Conservation (phyloP, 2,329 filamentous ascomycete species). For the Purpureocillium lavendulum region DNA sequence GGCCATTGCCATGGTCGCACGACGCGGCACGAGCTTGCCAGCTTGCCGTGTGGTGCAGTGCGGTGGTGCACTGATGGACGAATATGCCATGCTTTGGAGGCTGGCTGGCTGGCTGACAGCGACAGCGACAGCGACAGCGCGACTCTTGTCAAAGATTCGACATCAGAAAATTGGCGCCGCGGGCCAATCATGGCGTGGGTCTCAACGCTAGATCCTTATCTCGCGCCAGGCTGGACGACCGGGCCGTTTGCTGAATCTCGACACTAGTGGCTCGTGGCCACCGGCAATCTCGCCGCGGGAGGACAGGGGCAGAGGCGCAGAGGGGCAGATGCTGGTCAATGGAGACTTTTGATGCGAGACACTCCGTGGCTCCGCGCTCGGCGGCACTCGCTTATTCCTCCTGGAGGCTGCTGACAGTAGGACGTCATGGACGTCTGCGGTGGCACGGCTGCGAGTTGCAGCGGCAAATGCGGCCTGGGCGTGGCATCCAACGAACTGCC, state of each 20-base stretch:
- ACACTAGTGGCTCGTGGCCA: constrained; percentile 7
- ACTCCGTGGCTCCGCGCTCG: background rate
- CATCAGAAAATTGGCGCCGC: constrained; percentile 29
- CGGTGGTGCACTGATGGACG: no score
- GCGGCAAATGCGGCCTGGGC: no score
- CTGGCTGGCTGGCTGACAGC: no score
- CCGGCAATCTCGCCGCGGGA: background rate
- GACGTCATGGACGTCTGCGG: no score
- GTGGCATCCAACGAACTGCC: no score
- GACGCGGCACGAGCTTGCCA: background rate
- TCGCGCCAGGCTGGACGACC: constrained; percentile 26
- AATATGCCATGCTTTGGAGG: no score
- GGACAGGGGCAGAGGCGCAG: no score
- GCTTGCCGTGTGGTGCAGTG: no score
- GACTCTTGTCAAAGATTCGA: constrained; percentile 22
- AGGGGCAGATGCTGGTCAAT: background rate
- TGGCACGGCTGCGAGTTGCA: no score
- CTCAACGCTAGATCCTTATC: constrained; percentile 27
- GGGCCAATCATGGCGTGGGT: constrained; percentile 27
- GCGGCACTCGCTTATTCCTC: constrained; percentile 1
- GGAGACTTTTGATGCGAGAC: background rate
- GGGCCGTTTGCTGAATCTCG: constrained; percentile 11
- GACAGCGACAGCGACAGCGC: no score
- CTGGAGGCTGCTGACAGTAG: no score
- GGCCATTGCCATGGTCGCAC: background rate